Evolutionary conservation across 768 basidiomycete genomes (phyloP), one percentile per base, ranked within the genome.

Genomic region (Mycena haematopus): DNA sequence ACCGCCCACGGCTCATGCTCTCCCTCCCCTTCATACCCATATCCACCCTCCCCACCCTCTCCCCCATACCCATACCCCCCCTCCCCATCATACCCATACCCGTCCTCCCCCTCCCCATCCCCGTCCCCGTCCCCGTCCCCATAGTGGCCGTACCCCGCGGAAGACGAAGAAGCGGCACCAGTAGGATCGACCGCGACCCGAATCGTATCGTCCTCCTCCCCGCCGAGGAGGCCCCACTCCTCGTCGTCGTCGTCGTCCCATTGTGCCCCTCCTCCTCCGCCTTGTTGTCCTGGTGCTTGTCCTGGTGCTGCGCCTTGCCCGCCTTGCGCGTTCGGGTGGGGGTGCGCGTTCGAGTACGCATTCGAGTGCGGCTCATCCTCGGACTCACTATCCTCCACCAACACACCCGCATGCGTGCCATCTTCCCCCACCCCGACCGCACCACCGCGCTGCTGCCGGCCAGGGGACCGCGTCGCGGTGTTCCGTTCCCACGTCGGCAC

Each of bases 401-500:
- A 68, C 14, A 88, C 80, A 21, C 68, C 71, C 44, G 73, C 29
- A 53, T 82, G 76, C 53, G 73, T 85, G 10, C 90, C 90, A 58
- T 92, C 88, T 73, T 92, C 89, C 58, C 79, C 84, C 40, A 88
- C 82, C 6, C 40, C n/a, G 52, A 74, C 72, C 46, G 80, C 70
- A 74, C 76, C 75, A 52, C 73, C 67, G 61, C 79, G 82, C 11
- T 19, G 38, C 1, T 5, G 38, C 6, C 27, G 25, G 5, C 80
- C 78, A 35, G 83, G 81, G 24, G 80, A 80, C 50, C 84, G 72
- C 24, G 84, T 90, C 21, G 87, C 76, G 2, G 93, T 95, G 71
- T 89, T 93, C 75, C 86, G 88, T 71, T 96, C 92, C 93, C 92
- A 95, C 13, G 89, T 82, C 38, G 85, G 79, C 40, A 84, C 82